Percentiles rank a stretch among this genome's conserved stretches.
phyloP scores from a whole-genome alignment of 2,329 filamentous ascomycete species.

The Beauveria varroae region DNA sequence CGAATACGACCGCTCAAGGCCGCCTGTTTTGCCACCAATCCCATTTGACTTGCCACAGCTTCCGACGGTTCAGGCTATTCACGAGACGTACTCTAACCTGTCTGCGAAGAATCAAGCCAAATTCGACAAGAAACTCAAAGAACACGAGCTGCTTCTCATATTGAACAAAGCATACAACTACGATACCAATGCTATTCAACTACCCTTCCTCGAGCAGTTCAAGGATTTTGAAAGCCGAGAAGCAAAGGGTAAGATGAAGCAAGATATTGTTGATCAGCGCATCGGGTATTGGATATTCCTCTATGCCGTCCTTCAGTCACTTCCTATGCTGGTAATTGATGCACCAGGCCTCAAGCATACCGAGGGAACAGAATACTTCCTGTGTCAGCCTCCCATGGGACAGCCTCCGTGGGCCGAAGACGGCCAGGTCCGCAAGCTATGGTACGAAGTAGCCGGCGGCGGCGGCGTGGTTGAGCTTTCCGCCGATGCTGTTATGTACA shows the following conservation, averaged over 20 bases:
- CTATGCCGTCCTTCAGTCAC: slow-evolving; percentile 67
- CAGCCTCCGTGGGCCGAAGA: slow-evolving; percentile 67
- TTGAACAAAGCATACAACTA: slow-evolving; percentile 77
- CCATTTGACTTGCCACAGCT: slow-evolving; percentile 82
- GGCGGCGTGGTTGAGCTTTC: slow-evolving; percentile 51
- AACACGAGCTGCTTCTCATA: slow-evolving; percentile 68
- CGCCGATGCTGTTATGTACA: slow-evolving; percentile 52
- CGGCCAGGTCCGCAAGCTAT: slow-evolving; percentile 56
- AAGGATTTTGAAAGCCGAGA: slow-evolving; percentile 64
- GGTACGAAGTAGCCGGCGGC: slow-evolving; percentile 66
- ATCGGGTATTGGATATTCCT: slow-evolving; percentile 77
- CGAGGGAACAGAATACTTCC: slow-evolving; percentile 72
- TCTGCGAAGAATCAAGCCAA: slow-evolving; percentile 69
- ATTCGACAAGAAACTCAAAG: slow-evolving; percentile 64
- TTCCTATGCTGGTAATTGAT: slow-evolving; percentile 72
- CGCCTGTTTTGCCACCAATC: slow-evolving; percentile 83
- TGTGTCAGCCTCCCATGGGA: slow-evolving; percentile 67
- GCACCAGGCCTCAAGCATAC: slow-evolving; percentile 61
- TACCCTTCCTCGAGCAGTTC: slow-evolving; percentile 63
- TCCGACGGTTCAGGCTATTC: slow-evolving; percentile 59
- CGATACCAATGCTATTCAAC: slow-evolving; percentile 51
- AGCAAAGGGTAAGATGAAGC: slow-evolving; percentile 52
- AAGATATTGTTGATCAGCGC: slow-evolving; percentile 64
- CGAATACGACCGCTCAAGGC: slow-evolving; percentile 83
- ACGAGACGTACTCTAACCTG: slow-evolving; percentile 56